Conservation (phyloP, 2,329 filamentous ascomycete species). For the Penicillium sclerotiorum region DNA sequence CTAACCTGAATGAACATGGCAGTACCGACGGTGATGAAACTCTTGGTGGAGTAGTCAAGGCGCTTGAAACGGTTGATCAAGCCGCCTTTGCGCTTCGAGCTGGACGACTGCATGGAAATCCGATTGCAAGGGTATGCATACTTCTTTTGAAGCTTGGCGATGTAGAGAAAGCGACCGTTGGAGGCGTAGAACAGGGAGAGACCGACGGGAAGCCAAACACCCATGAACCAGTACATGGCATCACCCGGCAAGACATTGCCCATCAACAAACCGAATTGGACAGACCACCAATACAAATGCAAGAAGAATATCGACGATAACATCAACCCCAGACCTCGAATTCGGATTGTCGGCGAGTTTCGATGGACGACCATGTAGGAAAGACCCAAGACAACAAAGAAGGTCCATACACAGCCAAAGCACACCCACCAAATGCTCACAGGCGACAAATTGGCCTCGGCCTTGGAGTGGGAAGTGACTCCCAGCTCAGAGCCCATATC, state of each 20-base stretch:
- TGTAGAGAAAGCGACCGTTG: slow-evolving; percentile 62
- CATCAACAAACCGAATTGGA: slow-evolving; percentile 39
- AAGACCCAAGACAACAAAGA: slow-evolving; percentile 30
- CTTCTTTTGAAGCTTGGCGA: slow-evolving; percentile 58
- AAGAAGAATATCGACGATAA: slow-evolving; percentile 40
- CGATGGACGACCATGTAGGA: slow-evolving; percentile 36
- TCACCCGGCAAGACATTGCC: slow-evolving; percentile 51
- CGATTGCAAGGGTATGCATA: slow-evolving; percentile 33
- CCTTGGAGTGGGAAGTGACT: slow-evolving; percentile 29
- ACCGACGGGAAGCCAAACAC: slow-evolving; percentile 63
- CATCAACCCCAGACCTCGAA: slow-evolving; percentile 42
- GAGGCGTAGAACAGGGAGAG: slow-evolving; percentile 68
- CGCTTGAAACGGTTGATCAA: slow-evolving; percentile 18
- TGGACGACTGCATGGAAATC: background rate
- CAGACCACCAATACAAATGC: slow-evolving; percentile 41
- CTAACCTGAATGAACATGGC: slow-evolving; percentile 49
- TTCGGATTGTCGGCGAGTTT: slow-evolving; percentile 39
- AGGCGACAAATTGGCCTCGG: slow-evolving; percentile 20
- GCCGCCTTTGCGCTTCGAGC: slow-evolving; percentile 12
- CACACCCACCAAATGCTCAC: slow-evolving; percentile 34
- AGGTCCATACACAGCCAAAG: slow-evolving; percentile 37
- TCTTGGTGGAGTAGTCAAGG: slow-evolving; percentile 29
- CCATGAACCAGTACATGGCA: slow-evolving; percentile 69
- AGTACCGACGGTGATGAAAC: slow-evolving; percentile 48
- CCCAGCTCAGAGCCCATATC: slow-evolving; percentile 39